Evolutionary conservation across 2,329 filamentous ascomycete species (phyloP), one percentile per base, ranked within the genome.

Genomic region (Neopestalotiopsis rosae): DNA sequence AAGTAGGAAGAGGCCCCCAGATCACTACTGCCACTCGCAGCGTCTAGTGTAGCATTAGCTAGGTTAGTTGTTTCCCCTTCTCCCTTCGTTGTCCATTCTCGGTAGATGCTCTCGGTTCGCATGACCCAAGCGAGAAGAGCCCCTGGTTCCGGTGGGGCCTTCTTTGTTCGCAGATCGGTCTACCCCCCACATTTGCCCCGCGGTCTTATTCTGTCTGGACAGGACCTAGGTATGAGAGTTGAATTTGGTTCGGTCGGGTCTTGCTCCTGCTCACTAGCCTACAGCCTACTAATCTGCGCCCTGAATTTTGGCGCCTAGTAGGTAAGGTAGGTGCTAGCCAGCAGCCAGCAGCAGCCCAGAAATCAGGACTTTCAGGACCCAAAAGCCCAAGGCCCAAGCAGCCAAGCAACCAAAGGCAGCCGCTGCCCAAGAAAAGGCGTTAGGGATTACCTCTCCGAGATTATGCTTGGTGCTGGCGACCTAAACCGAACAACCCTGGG

Each of bases 21-120:
- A 10, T 38, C 24, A 10, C 34, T 38, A 38, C 34, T 6, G 34
- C 34, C 34, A 38, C 34, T 38, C 34, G 34, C 24, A 38, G 34
- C 34, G 34, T 38, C 34, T 38, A 38, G 34, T 38, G 34, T 38
- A 38, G 34, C 34, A 38, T 38, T 38, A 34, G 10, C 30, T 24
- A 28, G 30, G 10, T 14, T 24, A 28, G 30, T 7, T 20, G 30
- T 6, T 20, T 28, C 24, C 34, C 13, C n/a, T 38, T 13, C 24
- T 34, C 24, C 24, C 17, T 40, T 38, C 13, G 30, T 61, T 61
- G 59, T 61, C 59, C 28, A 61, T 61, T 40, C 59, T 61, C 59
- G 59, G 59, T 61, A 61, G 59, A 61, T 61, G 59, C 14, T 40
- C n/a, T 61, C 59, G 59, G 59, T 61, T 34, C 59, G 30, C 24